These are phyloP conservation scores for Macrolepiota dolichaula DNA, from an alignment of 768 basidiomycete genomes.

Conservation along the genomic window DNA sequence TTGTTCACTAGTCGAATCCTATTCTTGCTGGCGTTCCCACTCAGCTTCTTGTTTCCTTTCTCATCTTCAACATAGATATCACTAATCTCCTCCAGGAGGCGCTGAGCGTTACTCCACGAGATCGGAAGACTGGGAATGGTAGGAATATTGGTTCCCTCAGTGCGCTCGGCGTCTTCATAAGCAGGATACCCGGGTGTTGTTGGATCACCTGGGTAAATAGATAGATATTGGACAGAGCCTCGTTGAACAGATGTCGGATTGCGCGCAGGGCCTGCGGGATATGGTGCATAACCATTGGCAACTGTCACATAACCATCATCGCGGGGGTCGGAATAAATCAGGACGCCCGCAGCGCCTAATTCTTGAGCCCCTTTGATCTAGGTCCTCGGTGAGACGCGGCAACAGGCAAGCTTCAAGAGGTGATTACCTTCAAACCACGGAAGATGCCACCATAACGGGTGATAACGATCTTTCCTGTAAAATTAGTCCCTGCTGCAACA, in stretches of 20 bases:
- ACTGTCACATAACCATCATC: constrained; percentile 81
- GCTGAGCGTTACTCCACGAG: constrained; percentile 79
- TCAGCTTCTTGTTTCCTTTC: constrained; percentile 33
- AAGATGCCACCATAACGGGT: constrained; percentile 74
- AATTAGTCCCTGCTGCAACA: constrained; percentile 57
- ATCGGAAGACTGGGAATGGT: constrained; percentile 86
- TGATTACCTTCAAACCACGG: constrained; percentile 77
- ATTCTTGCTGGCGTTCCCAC: constrained; percentile 45
- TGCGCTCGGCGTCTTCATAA: constrained; percentile 75
- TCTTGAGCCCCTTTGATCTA: constrained; percentile 84
- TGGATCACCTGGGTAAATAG: constrained; percentile 70
- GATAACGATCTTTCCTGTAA: constrained; percentile 77
- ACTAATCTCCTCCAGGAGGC: constrained; percentile 56
- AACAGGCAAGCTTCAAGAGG: not conserved
- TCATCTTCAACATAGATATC: constrained; percentile 27
- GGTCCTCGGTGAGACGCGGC: constrained; percentile 7
- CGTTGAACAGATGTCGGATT: constrained; percentile 83
- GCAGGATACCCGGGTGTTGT: constrained; percentile 87
- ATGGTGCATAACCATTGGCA: constrained; percentile 71
- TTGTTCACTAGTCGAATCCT: constrained; percentile 53
- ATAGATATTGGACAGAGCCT: constrained; percentile 75
- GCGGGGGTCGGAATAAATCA: constrained; percentile 84
- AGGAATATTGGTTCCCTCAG: constrained; percentile 58
- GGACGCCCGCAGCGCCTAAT: constrained; percentile 68
- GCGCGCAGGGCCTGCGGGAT: constrained; percentile 86